Percentiles rank a stretch among this genome's conserved stretches.
Evolutionary conservation across 805 yeast genomes (phyloP).

Genomic region (Barnettozyma salicaria): DNA sequence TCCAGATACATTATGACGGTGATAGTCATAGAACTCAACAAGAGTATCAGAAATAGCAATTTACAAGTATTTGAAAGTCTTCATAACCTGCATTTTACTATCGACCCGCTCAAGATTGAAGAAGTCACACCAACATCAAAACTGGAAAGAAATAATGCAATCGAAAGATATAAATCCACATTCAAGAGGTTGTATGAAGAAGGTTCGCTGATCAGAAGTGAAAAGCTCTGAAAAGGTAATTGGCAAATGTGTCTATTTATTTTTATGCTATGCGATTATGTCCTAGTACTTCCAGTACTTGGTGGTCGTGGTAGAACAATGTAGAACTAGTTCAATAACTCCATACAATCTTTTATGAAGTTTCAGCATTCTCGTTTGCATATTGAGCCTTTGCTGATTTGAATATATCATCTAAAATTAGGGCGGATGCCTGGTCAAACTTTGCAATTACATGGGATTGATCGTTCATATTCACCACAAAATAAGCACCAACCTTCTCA

Average conservation of each 20-base stretch:
- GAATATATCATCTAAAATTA: conserved; percentile 39
- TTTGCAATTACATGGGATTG: conserved; percentile 40
- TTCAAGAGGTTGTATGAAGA: conserved; percentile 44
- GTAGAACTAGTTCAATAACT: background rate
- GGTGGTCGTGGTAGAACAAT: too few relatives aligned
- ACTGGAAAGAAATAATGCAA: conserved; percentile 46
- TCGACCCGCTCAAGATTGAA: conserved; percentile 56
- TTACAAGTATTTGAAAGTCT: conserved; percentile 60
- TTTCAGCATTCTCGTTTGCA: conserved; percentile 9
- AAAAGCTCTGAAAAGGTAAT: conserved; percentile 17
- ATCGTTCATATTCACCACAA: conserved; percentile 40
- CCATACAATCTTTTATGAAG: background rate
- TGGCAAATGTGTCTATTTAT: background rate
- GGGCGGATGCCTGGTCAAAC: conserved; percentile 33
- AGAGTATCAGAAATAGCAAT: conserved; percentile 24
- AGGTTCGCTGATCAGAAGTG: conserved; percentile 34
- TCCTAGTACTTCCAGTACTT: too few relatives aligned
- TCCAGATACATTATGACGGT: conserved; percentile 19
- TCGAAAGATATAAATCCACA: conserved; percentile 35
- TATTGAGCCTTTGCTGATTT: conserved; percentile 37
- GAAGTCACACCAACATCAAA: conserved; percentile 68
- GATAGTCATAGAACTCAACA: conserved; percentile 18
- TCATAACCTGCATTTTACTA: conserved; percentile 45
- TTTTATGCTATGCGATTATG: background rate
- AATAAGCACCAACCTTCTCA: conserved; percentile 27